Conservation (phyloP, 106 monocot genomes). For the Vanilla planifolia region DNA sequence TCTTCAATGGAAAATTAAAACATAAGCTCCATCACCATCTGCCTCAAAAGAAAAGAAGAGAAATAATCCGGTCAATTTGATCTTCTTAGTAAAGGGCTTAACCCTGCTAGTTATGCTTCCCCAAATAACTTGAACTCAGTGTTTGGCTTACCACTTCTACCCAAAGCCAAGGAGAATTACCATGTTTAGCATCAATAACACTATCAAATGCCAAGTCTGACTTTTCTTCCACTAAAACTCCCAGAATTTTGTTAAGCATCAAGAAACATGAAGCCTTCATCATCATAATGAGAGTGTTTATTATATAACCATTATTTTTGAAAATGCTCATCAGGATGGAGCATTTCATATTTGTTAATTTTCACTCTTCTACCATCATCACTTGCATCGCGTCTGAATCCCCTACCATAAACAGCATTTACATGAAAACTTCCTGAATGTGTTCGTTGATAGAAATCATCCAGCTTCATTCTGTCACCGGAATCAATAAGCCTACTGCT, state of each 20-base stretch:
- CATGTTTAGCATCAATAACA: too few species aligned
- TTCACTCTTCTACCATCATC: constrained; percentile 23
- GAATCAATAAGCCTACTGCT: constrained; percentile 27
- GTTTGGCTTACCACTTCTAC: too few species aligned
- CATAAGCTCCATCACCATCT: too few species aligned
- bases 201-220: too few species aligned
- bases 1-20: too few species aligned
- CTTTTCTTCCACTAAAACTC: constrained; percentile 30
- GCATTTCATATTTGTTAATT: constrained; percentile 23
- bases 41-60: too few species aligned
- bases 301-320: constrained; percentile 14
- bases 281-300: constrained; percentile 29
- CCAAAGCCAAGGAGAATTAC: too few species aligned
- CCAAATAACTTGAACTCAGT: too few species aligned
- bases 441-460: constrained; percentile 31
- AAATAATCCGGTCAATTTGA: too few species aligned
- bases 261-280: constrained; percentile 22
- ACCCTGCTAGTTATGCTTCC: too few species aligned
- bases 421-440: constrained; percentile 27
- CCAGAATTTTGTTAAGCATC: constrained; percentile 16
- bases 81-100: too few species aligned
- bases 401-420: constrained; percentile 23
- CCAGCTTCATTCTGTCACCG: constrained; percentile 25
- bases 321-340: constrained; percentile 26
- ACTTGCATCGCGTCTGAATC: constrained; percentile 18